Evolutionary conservation across 352 stramenopile species (phyloP).

Genomic region (Phytophthora pseudosyringae): DNA sequence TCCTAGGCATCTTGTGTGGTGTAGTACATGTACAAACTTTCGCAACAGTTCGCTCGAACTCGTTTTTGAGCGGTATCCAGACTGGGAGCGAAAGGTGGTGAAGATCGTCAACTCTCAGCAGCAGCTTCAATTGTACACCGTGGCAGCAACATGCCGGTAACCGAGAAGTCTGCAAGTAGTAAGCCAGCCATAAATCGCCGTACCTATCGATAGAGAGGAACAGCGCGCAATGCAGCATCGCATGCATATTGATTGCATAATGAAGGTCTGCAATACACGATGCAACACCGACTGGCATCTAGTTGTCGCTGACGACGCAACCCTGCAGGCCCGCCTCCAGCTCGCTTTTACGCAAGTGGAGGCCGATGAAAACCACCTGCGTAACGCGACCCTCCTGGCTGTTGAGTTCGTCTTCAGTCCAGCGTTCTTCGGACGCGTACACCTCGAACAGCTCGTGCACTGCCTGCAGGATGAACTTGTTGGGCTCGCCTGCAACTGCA

Average conservation of each 20-base stretch:
- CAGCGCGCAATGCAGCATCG: background rate
- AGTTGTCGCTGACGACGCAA: constrained; percentile 41
- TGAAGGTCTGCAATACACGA: constrained; percentile 3
- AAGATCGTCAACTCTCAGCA: constrained; percentile 63
- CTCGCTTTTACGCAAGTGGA: constrained; percentile 50
- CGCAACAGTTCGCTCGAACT: constrained; percentile 55
- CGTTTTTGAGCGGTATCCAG: constrained; percentile 68
- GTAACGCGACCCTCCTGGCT: constrained; percentile 30
- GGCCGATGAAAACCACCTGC: constrained; percentile 77
- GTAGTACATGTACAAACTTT: constrained; percentile 61
- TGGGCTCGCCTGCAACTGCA: constrained; percentile 47
- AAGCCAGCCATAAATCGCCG: too few species aligned
- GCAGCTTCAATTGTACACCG: too few species aligned
- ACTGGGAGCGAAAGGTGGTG: constrained; percentile 67
- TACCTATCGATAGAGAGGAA: too few species aligned
- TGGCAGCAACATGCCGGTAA: too few species aligned
- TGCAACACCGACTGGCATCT: constrained; percentile 4
- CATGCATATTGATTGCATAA: constrained; percentile 2
- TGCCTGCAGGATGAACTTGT: constrained; percentile 85
- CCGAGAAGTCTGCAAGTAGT: too few species aligned
- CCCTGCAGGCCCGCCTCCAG: constrained; percentile 44
- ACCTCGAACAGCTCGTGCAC: constrained; percentile 87
- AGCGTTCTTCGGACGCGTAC: constrained; percentile 67
- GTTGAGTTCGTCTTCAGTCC: constrained; percentile 31
- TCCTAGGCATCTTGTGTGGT: constrained; percentile 66